These are phyloP conservation scores for Verruconis gallopava DNA, from an alignment of 2,329 filamentous ascomycete species.

Conservation along the genomic window DNA sequence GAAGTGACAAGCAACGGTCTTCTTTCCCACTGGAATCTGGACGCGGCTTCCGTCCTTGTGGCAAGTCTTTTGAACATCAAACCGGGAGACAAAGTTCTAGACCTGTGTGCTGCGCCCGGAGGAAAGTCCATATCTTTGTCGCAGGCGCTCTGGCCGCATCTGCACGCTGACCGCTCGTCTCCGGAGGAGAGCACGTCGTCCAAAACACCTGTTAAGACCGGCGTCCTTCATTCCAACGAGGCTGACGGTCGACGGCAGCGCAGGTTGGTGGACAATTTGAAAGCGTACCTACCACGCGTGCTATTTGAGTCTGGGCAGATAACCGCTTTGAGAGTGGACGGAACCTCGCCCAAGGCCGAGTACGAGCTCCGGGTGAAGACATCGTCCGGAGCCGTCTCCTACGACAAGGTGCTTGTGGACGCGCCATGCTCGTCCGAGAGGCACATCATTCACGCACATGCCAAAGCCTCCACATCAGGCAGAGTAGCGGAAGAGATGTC, in stretches of 20 bases:
- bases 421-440: slow-evolving; percentile 30
- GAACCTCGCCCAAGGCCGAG: background rate
- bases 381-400: slow-evolving; percentile 20
- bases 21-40: background rate
- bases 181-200: too few species aligned
- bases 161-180: too few species aligned
- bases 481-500: slow-evolving; percentile 24
- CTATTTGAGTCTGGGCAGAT: background rate
- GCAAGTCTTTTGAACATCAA: background rate
- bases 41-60: background rate
- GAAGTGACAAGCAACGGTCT: background rate
- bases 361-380: slow-evolving; percentile 12
- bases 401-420: slow-evolving; percentile 30
- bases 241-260: background rate
- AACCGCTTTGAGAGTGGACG: background rate
- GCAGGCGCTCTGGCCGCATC: background rate
- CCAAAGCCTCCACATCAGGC: slow-evolving; percentile 19
- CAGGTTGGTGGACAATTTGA: background rate
- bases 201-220: background rate
- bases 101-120: background rate
- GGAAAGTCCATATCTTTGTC: background rate
- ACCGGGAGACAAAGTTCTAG: background rate
- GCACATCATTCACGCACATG: slow-evolving; percentile 26
- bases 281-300: background rate
- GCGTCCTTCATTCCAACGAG: background rate